Conservation (phyloP, 2,329 filamentous ascomycete genomes). For the Arthrobotrys megalospora region DNA sequence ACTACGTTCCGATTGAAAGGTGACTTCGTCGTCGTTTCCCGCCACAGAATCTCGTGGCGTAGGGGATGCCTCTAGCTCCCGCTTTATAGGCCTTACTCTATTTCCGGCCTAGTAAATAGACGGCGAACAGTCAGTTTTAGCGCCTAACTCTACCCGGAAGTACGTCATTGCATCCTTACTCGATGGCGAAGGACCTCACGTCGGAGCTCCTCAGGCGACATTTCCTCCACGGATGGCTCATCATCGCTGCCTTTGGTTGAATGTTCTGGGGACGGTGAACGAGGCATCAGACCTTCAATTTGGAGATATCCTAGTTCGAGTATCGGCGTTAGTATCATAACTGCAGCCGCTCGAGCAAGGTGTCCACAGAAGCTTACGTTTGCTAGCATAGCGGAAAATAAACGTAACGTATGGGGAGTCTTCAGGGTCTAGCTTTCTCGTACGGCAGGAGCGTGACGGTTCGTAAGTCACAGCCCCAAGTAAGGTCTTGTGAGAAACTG, state of each 20-base stretch:
- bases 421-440: background rate
- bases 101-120: constrained; percentile 8
- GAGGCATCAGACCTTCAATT: constrained; percentile 41
- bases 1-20: constrained; percentile 21
- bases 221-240: constrained; percentile 13
- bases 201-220: constrained; percentile 36
- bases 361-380: constrained; percentile 13
- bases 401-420: constrained; percentile 38
- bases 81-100: background rate
- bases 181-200: constrained; percentile 26
- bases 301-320: constrained; percentile 28
- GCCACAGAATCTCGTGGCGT: background rate
- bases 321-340: constrained; percentile 2
- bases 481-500: constrained; percentile 34
- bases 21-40: constrained; percentile 14
- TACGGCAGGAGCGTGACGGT: background rate
- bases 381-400: constrained; percentile 45
- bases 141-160: background rate
- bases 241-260: background rate
- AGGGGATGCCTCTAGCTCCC: background rate
- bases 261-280: constrained; percentile 31
- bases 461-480: constrained; percentile 7
- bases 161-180: constrained; percentile 14
- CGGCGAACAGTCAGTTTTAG: background rate
- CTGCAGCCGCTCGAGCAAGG: too few species aligned